Evolutionary conservation across 495 filamentous ascomycete genomes (phyloP), one percentile per base, ranked within the genome.

Genomic region (Xylaria cubensis): DNA sequence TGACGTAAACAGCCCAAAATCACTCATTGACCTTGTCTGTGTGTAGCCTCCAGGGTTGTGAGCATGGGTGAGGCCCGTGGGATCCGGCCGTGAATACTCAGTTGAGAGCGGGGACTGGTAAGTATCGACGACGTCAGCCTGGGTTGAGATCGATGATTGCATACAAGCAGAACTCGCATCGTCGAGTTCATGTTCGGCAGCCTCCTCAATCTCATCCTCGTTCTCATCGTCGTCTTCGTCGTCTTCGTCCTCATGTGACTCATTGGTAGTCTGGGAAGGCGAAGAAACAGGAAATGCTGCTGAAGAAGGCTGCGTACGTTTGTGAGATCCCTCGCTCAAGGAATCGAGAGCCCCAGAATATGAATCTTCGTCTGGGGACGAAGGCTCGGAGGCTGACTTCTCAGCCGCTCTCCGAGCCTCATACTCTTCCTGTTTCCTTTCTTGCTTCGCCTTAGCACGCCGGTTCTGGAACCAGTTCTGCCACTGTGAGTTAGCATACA

Each of bases 401-500:
- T 86, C 87, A 70, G 86, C 85, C 55, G 80, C 81, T 74, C 89
- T 88, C 78, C 88, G 80, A 78, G 82, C 83, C 73, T 86, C 84
- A 63, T 86, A 90, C 76, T 93, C 90, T 77, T 90, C 88, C 77
- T 92, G 90, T 78, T 90, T 88, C 77, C 85, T 90, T 77, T 93
- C 89, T 74, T 93, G 90, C 83, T 94, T 94, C 41, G 92, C 92
- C 78, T 94, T 94, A 67, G 92, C 92, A 50, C 93, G 90, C 64
- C 93, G 87, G 79, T 96, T 97, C 79, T 97, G 93, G 80, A 95
- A 97, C 94, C 94, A 96, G 75, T 95, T 95, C 94, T 96, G 70
- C 44, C 32, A 70, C 53, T 55, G 32, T 9, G 62, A 42, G 80
- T 85, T 70, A 85, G 82, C 72, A 74, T 32, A 17, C n/a, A 53